Base-by-base conservation (phyloP, 108 stramenopile species). In the Skeletonema menzelii region DNA sequence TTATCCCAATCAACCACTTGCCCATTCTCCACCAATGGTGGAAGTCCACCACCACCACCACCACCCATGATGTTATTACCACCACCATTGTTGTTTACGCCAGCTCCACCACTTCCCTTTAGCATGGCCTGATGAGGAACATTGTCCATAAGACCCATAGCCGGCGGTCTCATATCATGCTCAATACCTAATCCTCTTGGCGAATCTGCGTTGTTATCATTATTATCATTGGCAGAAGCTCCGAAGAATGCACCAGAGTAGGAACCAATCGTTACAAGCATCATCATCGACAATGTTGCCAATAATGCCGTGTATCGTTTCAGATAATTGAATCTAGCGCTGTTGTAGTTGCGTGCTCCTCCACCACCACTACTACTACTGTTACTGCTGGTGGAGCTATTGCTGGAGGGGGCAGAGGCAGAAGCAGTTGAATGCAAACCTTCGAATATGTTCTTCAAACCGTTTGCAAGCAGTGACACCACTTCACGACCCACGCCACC, bases 1-100 rank as follows among this genome's bases (percentile, higher is more conserved):
- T 63, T 76, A 31, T 63, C 62, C 75, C 75, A 76, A 62, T 67
- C 74, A 44, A 73, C 32, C 15, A 53, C 49, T 22, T 53, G 22
- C 24, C 49, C 49, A 53, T 53, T 53, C 49, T 53, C 49, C 22
- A 53, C 49, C 22, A 53, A 53, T 7, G 19, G 49, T 22, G 49
- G n/a, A 22, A 22, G 49, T 4, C 3, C 40, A 15, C 62, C 24
- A 12, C 63, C 24, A 12, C 63, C 24, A 4, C 31, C 31, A 3
- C 42, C 42, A 27, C 8, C n/a, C 27, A 34, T 31, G 27, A 15
- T 59, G 56, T 32, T 11, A 44, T 12, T 40, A 47, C 53, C 27
- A 26, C 19, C 37, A 27, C 32, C 7, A 19, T 42, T 14, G 26
- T 11, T 27, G 15, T 27, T 42, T n/a, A 12, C 28, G 32, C 47